phyloP scores from a whole-genome alignment of 352 stramenopile genomes.

The Pythium oligandrum region DNA sequence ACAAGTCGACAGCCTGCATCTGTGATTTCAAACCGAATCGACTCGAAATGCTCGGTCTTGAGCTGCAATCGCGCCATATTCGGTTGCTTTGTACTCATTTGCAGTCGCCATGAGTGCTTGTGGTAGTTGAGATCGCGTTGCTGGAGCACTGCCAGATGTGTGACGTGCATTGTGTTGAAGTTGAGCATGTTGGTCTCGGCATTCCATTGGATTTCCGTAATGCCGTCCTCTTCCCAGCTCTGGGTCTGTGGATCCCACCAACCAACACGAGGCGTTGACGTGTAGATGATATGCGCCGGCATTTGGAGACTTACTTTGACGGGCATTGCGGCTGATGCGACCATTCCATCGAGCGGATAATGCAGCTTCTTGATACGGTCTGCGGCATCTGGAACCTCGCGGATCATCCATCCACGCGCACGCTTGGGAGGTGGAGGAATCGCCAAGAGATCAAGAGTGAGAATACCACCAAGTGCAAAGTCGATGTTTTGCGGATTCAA shows the following conservation, averaged over 20 bases:
- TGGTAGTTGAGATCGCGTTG: constrained; percentile 65
- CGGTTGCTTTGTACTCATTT: constrained; percentile 40
- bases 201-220: constrained; percentile 55
- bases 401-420: constrained; percentile 73
- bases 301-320: constrained; percentile 60
- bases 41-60: constrained; percentile 45
- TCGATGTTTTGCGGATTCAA: constrained; percentile 26
- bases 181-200: constrained; percentile 52
- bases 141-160: constrained; percentile 62
- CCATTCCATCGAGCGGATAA: constrained; percentile 73
- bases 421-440: constrained; percentile 64
- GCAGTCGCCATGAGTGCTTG: constrained; percentile 58
- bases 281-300: constrained; percentile 49
- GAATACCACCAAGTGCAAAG: constrained; percentile 56
- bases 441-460: constrained; percentile 62
- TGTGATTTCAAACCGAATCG: constrained; percentile 67
- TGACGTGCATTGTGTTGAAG: constrained; percentile 76
- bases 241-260: constrained; percentile 56
- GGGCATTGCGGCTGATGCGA: constrained; percentile 54
- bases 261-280: constrained; percentile 38
- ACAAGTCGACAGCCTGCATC: constrained; percentile 53
- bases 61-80: constrained; percentile 41
- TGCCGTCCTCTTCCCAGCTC: constrained; percentile 72
- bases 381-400: constrained; percentile 40
- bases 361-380: constrained; percentile 56